These are phyloP conservation scores for Epichloe glyceriae DNA, from an alignment of 2,329 filamentous ascomycete genomes.

Conservation along the genomic window DNA sequence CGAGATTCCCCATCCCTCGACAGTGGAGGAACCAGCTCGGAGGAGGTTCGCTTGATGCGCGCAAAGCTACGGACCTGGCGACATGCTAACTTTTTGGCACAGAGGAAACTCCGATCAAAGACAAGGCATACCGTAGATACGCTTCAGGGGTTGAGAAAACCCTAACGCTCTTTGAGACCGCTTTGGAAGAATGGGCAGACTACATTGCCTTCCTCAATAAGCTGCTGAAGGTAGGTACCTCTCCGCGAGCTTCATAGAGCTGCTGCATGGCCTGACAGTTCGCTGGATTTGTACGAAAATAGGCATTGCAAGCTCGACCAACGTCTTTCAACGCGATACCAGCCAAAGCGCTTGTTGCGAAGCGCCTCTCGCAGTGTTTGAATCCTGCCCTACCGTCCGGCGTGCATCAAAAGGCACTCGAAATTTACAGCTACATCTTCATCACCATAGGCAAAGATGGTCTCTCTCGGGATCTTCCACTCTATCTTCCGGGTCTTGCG, in stretches of 20 bases:
- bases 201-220: conserved; percentile 95
- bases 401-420: conserved; percentile 92
- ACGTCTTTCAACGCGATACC: conserved; percentile 60
- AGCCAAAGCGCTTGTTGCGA: conserved; percentile 70
- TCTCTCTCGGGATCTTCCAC: conserved; percentile 65
- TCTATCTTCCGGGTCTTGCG: conserved; percentile 83
- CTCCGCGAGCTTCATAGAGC: background rate
- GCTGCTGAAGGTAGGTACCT: conserved; percentile 76
- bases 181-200: conserved; percentile 96
- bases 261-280: background rate
- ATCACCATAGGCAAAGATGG: conserved; percentile 69
- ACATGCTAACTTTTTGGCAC: conserved; percentile 1
- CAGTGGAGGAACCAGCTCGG: conserved; percentile 68
- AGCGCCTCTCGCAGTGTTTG: conserved; percentile 86
- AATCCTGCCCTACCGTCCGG: conserved; percentile 88
- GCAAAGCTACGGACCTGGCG: conserved; percentile 2
- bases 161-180: conserved; percentile 79
- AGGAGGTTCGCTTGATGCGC: conserved; percentile 45
- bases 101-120: conserved; percentile 46
- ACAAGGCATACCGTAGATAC: conserved; percentile 74
- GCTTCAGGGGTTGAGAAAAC: conserved; percentile 77
- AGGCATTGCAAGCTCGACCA: conserved; percentile 83
- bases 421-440: conserved; percentile 87
- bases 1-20: conserved; percentile 62
- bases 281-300: conserved; percentile 4